Evolutionary conservation across 108 stramenopile species (phyloP), one percentile per base, ranked within the genome.

Genomic region (Nitzschia putrida): DNA sequence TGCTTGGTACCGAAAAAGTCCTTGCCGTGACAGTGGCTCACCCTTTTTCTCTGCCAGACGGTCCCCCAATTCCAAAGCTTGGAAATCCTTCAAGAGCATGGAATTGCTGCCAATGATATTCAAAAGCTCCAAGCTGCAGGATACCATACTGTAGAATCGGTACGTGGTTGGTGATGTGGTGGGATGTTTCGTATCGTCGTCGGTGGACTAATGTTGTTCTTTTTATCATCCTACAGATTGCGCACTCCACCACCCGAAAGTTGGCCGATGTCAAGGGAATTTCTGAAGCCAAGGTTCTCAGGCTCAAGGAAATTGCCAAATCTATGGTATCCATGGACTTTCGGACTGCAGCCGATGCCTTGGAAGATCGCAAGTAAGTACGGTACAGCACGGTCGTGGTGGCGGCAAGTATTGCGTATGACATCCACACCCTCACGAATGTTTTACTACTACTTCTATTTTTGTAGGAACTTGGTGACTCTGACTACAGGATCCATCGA

Each of bases 211-310:
- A 57, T 20, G 13, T 16, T 18, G 14, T 16, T 5, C 2, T 23
- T 47, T 8, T 73, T 64, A 24, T 25, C 60, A 12, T 39, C 22
- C 21, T 67, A 18, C 53, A 74, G 73, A 83, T 98, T 56, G 96
- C 98, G 22, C 96, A 97, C 71, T 85, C 96, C 20, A 99, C 98
- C 13, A 69, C 90, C 43, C 85, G 97, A 6, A 96, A 90, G 79
- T 87, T 99, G 11, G 83, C 90, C 54, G 98, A 98, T 39, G 96
- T 99, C 68, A 98, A 99, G 59, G 98, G 96, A 16, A 94, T 98
- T 52, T 91, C 89, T 21, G 97, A 96, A 76, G 91, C 91, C 69
- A 96, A 98, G 77, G 97, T 95, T 6, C 44, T 79, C 39, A 99
- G 99, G 71, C 75, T 99, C n/a, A 97, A 98, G 74, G 97, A 98